Percentiles rank a stretch among this genome's conserved stretches.
These are phyloP conservation scores for Inonotus obliquus DNA, from an alignment of 1,284 basidiomycete genomes.

Conservation along the genomic window DNA sequence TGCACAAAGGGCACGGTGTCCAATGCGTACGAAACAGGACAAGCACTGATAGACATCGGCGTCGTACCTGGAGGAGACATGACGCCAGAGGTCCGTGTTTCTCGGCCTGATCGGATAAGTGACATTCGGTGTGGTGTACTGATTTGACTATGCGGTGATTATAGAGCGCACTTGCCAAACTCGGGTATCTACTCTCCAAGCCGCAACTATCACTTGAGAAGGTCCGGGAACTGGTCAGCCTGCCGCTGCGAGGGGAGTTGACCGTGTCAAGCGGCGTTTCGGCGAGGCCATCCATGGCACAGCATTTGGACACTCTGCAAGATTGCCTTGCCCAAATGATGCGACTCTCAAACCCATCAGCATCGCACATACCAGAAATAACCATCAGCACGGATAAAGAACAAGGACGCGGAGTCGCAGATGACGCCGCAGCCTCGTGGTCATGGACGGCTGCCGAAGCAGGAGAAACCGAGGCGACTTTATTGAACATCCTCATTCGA, in stretches of 20 bases:
- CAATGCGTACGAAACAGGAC: constrained; percentile 78
- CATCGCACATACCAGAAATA: constrained; percentile 36
- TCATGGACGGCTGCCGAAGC: constrained; percentile 72
- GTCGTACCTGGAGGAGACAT: constrained; percentile 83
- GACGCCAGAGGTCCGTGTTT: constrained; percentile 77
- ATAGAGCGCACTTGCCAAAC: constrained; percentile 83
- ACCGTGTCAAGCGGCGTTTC: constrained; percentile 44
- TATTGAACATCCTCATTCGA: constrained; percentile 73
- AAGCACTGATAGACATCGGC: constrained; percentile 66
- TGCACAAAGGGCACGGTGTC: constrained; percentile 82
- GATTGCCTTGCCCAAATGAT: constrained; percentile 62
- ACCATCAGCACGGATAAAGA: constrained; percentile 31
- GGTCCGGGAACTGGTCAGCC: constrained; percentile 73
- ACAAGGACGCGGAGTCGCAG: constrained; percentile 33
- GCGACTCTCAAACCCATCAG: constrained; percentile 45
- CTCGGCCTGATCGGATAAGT: not conserved
- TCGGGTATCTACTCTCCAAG: constrained; percentile 87
- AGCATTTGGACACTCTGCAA: constrained; percentile 57
- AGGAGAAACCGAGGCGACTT: constrained; percentile 56
- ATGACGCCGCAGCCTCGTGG: constrained; percentile 66
- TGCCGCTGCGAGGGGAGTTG: constrained; percentile 84
- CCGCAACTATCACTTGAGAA: constrained; percentile 63
- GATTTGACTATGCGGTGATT: constrained; percentile 1
- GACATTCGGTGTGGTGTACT: constrained; percentile 10
- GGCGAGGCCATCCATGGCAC: constrained; percentile 38